Evolutionary conservation across 495 filamentous ascomycete species (phyloP), one percentile per base, ranked within the genome.

Genomic region (Penicillium cosmopolitanum): DNA sequence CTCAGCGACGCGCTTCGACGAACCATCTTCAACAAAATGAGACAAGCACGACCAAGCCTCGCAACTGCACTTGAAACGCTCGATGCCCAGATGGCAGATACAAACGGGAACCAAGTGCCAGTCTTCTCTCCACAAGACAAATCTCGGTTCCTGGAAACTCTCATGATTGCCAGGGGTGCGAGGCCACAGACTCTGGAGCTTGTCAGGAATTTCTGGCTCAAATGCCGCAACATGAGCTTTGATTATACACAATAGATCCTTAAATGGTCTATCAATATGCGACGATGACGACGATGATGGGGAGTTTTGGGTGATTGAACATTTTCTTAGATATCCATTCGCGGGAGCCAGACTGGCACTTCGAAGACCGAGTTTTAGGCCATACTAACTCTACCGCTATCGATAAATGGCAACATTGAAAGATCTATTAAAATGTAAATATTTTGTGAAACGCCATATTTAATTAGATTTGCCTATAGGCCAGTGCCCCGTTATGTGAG

Each of bases 1-100:
- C 78, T 96, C 6, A 84, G 80, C 56, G 90, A 94, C 47, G 90
- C 90, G 28, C 80, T 97, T 16, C 89, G 90, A 73, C 89, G 87
- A 62, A 74, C 95, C 3, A 78, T 96, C 3, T 82, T 84, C 55
- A 79, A 84, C 34, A 85, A 92, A 18, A 77, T 82, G n/a, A 72
- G 67, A 1, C 86, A 91, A 59, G 85, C 88, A 0, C 86, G 84
- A n/a, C 76, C 80, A 8, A 84, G 84, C 61, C 83, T 96, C 0
- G 72, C 77, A 2, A 67, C 73, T 10, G 80, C 82, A 18, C 86
- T 93, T 28, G 79, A 75, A 62, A 42, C 64, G 72, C 38, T 96
- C 83, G 68, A 68, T 16, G 51, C 57, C 3, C 66, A 61, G 38
- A 51, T 57, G 31, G 51, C 52, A 9, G 61, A 71, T 87, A 33